Evolutionary conservation across 139 green algal species (phyloP).

Genomic region (Chlamydomonas urium): DNA sequence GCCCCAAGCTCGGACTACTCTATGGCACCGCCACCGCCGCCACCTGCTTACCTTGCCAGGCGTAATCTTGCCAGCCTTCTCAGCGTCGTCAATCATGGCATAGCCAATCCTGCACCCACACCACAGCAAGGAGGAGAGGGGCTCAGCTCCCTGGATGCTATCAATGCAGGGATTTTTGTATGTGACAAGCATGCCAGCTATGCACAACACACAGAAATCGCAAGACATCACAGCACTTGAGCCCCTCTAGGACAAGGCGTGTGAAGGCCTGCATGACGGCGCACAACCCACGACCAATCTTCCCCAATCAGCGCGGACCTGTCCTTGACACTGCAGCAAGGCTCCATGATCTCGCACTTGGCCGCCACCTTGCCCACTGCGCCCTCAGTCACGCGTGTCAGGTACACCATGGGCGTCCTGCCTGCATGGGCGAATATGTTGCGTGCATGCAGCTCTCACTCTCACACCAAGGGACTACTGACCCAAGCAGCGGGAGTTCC

Average conservation of each 20-base stretch:
- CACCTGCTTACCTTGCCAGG: conserved; percentile 90
- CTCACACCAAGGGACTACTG: neutral
- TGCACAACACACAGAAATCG: neutral
- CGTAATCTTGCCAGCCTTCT: conserved; percentile 80
- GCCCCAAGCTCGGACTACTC: too few species aligned
- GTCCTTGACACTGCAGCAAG: conserved; percentile 82
- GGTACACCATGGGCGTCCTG: conserved; percentile 93
- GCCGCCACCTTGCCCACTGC: conserved; percentile 59
- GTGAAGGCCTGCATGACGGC: too few species aligned
- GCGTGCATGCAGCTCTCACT: neutral
- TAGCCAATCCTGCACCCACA: conserved; percentile 85
- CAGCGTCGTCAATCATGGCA: conserved; percentile 89
- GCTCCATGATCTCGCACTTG: conserved; percentile 91
- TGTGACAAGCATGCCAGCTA: too few species aligned
- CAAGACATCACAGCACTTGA: too few species aligned
- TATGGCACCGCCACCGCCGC: too few species aligned
- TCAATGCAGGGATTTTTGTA: neutral
- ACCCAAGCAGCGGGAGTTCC: neutral
- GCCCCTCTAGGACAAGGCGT: too few species aligned
- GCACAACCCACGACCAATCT: too few species aligned
- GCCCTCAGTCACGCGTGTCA: conserved; percentile 73
- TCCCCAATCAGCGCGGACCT: conserved; percentile 29
- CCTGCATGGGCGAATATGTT: conserved; percentile 36
- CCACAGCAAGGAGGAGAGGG: too few species aligned
- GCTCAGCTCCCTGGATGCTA: neutral